Conservation (phyloP, 768 basidiomycete species). For the Xanthoconium stramineum region DNA sequence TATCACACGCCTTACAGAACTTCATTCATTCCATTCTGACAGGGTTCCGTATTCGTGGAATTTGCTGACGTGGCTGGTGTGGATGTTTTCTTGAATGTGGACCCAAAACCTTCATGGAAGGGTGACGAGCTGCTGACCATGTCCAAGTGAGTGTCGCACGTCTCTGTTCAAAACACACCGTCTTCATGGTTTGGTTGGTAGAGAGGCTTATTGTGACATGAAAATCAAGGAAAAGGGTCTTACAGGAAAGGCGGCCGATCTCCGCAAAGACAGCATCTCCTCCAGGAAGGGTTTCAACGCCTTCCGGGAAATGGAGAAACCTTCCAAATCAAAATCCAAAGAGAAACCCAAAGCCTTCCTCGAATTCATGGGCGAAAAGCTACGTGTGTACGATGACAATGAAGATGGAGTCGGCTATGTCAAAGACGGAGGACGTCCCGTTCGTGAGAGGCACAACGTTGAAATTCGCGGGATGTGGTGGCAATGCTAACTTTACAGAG, state of each 20-base stretch:
- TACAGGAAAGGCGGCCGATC: slow-evolving; percentile 62
- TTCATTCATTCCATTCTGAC: background rate
- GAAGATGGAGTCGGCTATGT: slow-evolving; percentile 49
- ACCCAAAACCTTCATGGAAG: slow-evolving; percentile 79
- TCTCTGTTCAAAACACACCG: background rate
- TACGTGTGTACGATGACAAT: slow-evolving; percentile 53
- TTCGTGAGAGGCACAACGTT: slow-evolving; percentile 44
- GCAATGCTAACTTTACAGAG: slow-evolving; percentile 59
- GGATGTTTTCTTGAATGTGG: slow-evolving; percentile 72
- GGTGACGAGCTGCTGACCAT: slow-evolving; percentile 75
- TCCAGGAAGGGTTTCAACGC: slow-evolving; percentile 69
- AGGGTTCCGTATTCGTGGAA: slow-evolving; percentile 94
- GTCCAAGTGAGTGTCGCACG: slow-evolving; percentile 64
- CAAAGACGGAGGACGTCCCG: slow-evolving; percentile 41
- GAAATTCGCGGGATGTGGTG: slow-evolving; percentile 50
- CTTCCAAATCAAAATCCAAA: slow-evolving; percentile 34
- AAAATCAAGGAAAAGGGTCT: slow-evolving; percentile 95
- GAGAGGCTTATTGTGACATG: slow-evolving; percentile 89
- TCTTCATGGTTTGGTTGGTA: slow-evolving; percentile 27
- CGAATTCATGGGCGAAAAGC: slow-evolving; percentile 69
- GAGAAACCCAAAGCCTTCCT: slow-evolving; percentile 61
- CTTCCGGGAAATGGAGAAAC: slow-evolving; percentile 61
- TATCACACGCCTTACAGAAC: background rate
- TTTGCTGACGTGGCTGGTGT: slow-evolving; percentile 69
- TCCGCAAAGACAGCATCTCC: slow-evolving; percentile 54